Conservation (phyloP, 129 eudicot species). For the Tagetes erecta region DNA sequence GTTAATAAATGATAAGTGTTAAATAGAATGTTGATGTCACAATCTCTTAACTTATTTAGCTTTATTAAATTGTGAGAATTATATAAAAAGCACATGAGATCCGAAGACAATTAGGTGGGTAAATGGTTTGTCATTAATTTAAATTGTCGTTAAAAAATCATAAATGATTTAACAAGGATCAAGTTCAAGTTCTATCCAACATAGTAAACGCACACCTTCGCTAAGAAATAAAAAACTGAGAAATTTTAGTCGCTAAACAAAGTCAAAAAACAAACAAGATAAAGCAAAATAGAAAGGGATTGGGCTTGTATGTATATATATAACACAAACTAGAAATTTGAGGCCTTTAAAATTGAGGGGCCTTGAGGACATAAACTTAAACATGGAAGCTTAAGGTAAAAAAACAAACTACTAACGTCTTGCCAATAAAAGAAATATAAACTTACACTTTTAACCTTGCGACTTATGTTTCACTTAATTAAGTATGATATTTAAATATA, state of each 20-base stretch:
- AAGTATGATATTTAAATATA: not conserved
- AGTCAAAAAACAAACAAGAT: too few species aligned
- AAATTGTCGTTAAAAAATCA: not conserved
- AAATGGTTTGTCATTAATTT: too few species aligned
- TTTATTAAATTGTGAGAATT: not conserved
- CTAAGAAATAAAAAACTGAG: too few species aligned
- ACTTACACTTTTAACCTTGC: not conserved
- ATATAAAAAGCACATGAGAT: not conserved
- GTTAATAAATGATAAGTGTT: not conserved
- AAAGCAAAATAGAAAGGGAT: too few species aligned
- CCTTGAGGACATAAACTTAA: too few species aligned
- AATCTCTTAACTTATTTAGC: not conserved
- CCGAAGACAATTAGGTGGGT: too few species aligned
- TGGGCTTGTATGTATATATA: too few species aligned
- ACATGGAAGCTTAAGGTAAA: not conserved
- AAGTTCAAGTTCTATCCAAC: not conserved
- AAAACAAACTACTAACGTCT: not conserved
- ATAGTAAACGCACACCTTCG: too few species aligned
- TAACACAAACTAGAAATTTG: too few species aligned
- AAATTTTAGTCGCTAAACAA: too few species aligned
- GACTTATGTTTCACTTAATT: not conserved
- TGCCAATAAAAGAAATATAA: not conserved
- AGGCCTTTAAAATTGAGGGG: too few species aligned
- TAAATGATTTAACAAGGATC: conserved; percentile 11
- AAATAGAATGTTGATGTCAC: not conserved